Percentiles rank a stretch among this genome's conserved stretches.
These are phyloP conservation scores for Diplodia sapinea DNA, from an alignment of 2,329 filamentous ascomycete genomes.

Conservation along the genomic window DNA sequence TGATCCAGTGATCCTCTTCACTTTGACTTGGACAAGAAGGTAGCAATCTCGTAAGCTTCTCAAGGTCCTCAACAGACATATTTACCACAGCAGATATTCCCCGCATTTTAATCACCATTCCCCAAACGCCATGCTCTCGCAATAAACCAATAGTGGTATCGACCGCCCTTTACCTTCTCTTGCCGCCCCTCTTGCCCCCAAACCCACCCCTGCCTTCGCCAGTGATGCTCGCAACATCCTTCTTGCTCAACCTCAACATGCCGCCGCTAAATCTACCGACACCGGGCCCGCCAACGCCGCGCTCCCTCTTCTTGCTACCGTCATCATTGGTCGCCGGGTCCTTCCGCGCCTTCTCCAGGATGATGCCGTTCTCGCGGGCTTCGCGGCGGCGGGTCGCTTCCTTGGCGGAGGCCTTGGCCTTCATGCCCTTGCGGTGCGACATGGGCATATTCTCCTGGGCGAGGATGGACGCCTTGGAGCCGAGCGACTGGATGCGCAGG, in stretches of 20 bases:
- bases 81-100: neutral
- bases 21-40: neutral
- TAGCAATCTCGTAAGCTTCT: neutral
- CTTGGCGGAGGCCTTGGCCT: slow-evolving; percentile 65
- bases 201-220: slow-evolving; percentile 26
- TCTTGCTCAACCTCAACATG: slow-evolving; percentile 76
- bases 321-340: slow-evolving; percentile 37
- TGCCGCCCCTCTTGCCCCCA: slow-evolving; percentile 19
- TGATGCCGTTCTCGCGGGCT: slow-evolving; percentile 87
- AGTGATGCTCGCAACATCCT: slow-evolving; percentile 72
- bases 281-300: slow-evolving; percentile 74
- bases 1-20: neutral
- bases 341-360: slow-evolving; percentile 70
- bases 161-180: slow-evolving; percentile 10
- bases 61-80: neutral
- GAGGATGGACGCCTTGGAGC: slow-evolving; percentile 76
- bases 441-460: slow-evolving; percentile 89
- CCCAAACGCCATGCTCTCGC: neutral
- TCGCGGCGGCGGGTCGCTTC: slow-evolving; percentile 77
- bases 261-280: slow-evolving; percentile 83
- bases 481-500: slow-evolving; percentile 79
- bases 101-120: neutral
- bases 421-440: slow-evolving; percentile 83
- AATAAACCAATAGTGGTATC: neutral
- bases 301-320: slow-evolving; percentile 53